Evolutionary conservation across 176 grass and related monocot species (phyloP).

Genomic region (Saccharum officinarum): DNA sequence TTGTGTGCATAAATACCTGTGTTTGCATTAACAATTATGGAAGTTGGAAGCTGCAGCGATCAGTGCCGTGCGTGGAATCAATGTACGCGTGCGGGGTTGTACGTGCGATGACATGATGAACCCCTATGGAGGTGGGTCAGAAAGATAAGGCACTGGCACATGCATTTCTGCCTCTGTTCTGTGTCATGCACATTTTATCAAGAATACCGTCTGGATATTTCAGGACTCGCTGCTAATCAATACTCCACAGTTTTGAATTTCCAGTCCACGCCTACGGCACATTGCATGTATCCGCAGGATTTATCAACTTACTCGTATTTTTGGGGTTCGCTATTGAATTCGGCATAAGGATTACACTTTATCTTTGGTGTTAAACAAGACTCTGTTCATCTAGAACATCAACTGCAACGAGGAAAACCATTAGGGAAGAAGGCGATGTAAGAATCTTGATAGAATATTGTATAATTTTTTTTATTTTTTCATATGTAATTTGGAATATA

Average conservation of each 20-base stretch:
- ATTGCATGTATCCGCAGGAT: not conserved
- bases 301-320: not conserved
- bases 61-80: conserved; percentile 31
- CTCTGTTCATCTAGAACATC: no score
- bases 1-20: conserved; percentile 11
- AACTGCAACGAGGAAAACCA: no score
- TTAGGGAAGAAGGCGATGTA: no score
- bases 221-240: not conserved
- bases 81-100: conserved; percentile 20
- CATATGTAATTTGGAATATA: no score
- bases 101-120: conserved; percentile 13
- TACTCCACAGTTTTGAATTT: not conserved
- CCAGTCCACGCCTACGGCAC: not conserved
- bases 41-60: conserved; percentile 43
- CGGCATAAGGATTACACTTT: no score
- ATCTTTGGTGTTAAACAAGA: no score
- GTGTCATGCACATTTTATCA: not conserved
- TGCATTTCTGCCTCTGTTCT: not conserved
- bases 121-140: conserved; percentile 11
- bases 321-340: no score
- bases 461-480: no score
- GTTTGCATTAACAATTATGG: conserved; percentile 19
- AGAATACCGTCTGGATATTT: not conserved
- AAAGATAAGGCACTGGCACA: conserved; percentile 13
- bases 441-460: no score